Base-by-base conservation (phyloP, 768 basidiomycete genomes). In the Leccinum olivaceopallidum region DNA sequence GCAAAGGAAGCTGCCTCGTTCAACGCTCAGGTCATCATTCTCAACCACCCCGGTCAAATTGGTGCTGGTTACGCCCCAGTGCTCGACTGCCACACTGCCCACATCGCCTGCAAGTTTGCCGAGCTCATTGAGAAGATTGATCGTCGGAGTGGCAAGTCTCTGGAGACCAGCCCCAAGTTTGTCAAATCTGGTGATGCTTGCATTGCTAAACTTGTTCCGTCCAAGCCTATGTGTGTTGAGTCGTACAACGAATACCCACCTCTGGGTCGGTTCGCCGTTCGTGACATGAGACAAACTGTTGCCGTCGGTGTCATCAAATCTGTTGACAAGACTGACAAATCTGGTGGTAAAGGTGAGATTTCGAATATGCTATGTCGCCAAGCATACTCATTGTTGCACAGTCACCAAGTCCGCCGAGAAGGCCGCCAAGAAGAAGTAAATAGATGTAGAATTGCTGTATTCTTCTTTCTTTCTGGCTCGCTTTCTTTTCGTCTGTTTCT, bases 21-120 rank as follows among this genome's bases (percentile, higher is more conserved):
- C 93, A 98, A 89, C 80, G 96, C 97, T 67, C 97, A 98, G 85
- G 96, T 98, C 83, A 98, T 99, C 77, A 92, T 99, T 75, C 90
- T 99, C 78, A 98, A 98, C 86, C 97, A 99, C 87, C 97, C 97
- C 56, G 97, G 97, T 84, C 97, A 99, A 79, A 98, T 99, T 75
- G 94, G 94, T 81, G 93, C 95, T 73, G 97, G 97, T 70, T 98
- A 98, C 79, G 94, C 96, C 50, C 96, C 96, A 58, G 97, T 99
- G 66, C 89, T 99, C 70, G 97, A 99, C 82, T 99, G 97, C 82
- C 97, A 99, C 87, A 99, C 96, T 64, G 96, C 96, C 78, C 96
- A 98, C 86, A 97, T 98, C 73, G 96, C 95, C 65, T 98, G 96
- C 90, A 98, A 97, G 83, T 98, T 99, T 80, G 85, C 94, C 66